These are phyloP conservation scores for Hypoxylon cercidicola DNA, from an alignment of 495 filamentous ascomycete species.

Conservation along the genomic window DNA sequence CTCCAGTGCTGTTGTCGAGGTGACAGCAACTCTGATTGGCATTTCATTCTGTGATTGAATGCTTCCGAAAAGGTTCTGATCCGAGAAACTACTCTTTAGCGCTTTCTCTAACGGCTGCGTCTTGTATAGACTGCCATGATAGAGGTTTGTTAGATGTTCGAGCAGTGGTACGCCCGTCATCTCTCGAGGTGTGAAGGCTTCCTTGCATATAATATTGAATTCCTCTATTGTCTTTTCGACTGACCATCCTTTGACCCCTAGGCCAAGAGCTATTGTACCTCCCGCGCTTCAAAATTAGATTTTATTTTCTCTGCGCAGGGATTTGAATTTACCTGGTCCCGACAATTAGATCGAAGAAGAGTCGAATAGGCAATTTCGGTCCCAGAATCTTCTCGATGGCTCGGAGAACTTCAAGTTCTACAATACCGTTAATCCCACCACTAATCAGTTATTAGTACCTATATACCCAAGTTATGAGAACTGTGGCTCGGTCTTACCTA, in stretches of 20 bases:
- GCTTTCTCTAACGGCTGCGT: conserved; percentile 48
- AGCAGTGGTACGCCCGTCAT: conserved; percentile 45
- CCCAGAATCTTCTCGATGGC: conserved; percentile 52
- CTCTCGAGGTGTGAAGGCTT: conserved; percentile 54
- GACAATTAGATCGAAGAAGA: conserved; percentile 60
- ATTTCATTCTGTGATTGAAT: conserved; percentile 26
- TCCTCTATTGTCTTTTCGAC: conserved; percentile 50
- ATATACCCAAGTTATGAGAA: conserved; percentile 2
- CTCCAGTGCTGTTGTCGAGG: conserved; percentile 48
- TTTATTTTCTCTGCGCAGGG: not conserved
- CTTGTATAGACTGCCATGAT: conserved; percentile 52
- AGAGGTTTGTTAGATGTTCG: conserved; percentile 40
- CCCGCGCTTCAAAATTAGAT: conserved; percentile 53
- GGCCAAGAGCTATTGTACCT: conserved; percentile 63
- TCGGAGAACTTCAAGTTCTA: conserved; percentile 56
- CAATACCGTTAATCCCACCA: conserved; percentile 60
- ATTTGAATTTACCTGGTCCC: conserved; percentile 56
- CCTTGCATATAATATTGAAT: conserved; percentile 51
- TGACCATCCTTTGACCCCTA: conserved; percentile 58
- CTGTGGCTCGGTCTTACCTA: conserved; percentile 47
- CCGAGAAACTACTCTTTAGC: conserved; percentile 41
- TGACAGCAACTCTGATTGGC: conserved; percentile 56
- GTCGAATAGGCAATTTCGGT: conserved; percentile 46
- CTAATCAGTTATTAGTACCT: conserved; percentile 34
- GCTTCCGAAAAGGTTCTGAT: conserved; percentile 50